Evolutionary conservation across 179 eudicot genomes (phyloP).

Genomic region (Sideroxylon spinosum): DNA sequence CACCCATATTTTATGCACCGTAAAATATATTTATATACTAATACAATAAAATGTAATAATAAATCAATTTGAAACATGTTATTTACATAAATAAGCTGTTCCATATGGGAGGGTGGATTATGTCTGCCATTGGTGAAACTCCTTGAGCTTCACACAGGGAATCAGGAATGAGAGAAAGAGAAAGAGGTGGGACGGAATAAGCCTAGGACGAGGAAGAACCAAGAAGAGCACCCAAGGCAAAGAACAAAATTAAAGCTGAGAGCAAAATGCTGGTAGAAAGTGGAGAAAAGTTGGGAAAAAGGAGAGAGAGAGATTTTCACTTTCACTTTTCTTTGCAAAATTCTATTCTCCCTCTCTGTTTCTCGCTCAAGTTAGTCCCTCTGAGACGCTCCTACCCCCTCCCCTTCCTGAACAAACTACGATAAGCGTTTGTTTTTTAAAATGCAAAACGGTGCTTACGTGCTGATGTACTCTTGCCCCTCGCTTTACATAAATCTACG

Average conservation of each 20-base stretch:
- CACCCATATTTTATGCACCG: too few relatives aligned
- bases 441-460: neutral
- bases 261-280: slow-evolving; percentile 11
- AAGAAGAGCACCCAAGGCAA: neutral
- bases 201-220: neutral
- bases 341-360: too few relatives aligned
- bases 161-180: slow-evolving; percentile 17
- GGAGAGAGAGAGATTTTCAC: neutral
- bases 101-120: slow-evolving; percentile 92
- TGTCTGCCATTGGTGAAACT: slow-evolving; percentile 71
- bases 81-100: too few relatives aligned
- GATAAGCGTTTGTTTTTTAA: slow-evolving; percentile 4
- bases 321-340: too few relatives aligned
- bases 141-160: slow-evolving; percentile 20
- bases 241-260: slow-evolving; percentile 23
- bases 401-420: neutral
- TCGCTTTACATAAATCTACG: neutral
- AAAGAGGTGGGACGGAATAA: slow-evolving; percentile 26
- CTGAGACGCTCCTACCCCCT: neutral
- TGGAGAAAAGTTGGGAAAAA: slow-evolving; percentile 17
- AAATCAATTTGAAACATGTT: too few relatives aligned
- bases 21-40: too few relatives aligned
- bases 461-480: neutral
- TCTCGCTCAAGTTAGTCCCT: neutral
- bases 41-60: too few relatives aligned